Evolutionary conservation across 257 asterid species (phyloP).

Genomic region (Solanum stenotomum): DNA sequence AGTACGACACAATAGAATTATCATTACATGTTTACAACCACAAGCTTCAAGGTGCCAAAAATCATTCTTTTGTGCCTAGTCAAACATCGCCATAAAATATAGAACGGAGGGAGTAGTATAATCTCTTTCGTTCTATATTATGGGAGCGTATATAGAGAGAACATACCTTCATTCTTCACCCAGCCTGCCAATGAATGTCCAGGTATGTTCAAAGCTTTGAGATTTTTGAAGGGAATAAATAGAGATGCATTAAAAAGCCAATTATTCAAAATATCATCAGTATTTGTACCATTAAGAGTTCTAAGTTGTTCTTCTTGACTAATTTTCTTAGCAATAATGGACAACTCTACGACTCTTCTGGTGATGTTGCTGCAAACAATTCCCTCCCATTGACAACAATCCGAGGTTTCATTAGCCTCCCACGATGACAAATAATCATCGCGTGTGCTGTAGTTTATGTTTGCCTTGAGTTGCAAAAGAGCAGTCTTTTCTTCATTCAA

Average conservation of each 20-base stretch:
- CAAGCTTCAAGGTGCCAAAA: background rate
- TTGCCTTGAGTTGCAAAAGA: background rate
- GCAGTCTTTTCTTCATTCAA: conserved; percentile 1
- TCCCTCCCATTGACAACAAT: conserved; percentile 1
- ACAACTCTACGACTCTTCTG: background rate
- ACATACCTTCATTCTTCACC: background rate
- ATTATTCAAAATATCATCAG: background rate
- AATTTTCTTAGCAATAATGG: background rate
- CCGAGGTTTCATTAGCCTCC: background rate
- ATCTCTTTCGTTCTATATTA: too few relatives aligned
- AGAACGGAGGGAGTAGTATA: too few relatives aligned
- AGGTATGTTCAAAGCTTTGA: background rate
- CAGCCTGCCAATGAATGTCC: background rate
- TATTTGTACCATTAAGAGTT: background rate
- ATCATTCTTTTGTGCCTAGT: background rate
- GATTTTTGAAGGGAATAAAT: background rate
- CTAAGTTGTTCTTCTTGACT: background rate
- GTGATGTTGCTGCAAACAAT: background rate
- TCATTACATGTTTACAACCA: background rate
- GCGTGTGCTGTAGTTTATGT: background rate
- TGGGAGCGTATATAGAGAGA: background rate
- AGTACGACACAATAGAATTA: too few relatives aligned
- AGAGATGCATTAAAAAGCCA: conserved; percentile 8
- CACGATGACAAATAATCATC: background rate
- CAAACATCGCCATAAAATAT: background rate